Conservation (phyloP, 2,329 filamentous ascomycete species). For the Neopestalotiopsis sp. region DNA sequence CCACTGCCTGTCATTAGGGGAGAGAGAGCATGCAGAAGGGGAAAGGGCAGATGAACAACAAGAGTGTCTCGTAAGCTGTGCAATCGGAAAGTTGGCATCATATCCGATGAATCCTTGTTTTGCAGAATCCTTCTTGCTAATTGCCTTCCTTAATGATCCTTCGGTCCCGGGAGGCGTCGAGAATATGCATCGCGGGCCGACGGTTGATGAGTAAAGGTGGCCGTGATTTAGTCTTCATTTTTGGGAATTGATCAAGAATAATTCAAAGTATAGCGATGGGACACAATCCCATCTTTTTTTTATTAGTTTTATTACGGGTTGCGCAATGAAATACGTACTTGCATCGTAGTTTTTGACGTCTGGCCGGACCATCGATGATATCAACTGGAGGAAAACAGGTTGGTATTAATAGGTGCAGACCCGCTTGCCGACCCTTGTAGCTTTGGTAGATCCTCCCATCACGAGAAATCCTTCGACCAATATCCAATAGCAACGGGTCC, state of each 20-base stretch:
- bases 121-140: neutral
- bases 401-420: neutral
- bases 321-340: neutral
- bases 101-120: neutral
- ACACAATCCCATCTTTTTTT: too few species aligned
- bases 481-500: neutral
- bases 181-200: neutral
- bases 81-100: neutral
- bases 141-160: neutral
- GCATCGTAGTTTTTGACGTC: neutral
- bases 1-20: too few species aligned
- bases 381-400: neutral
- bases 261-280: too few species aligned
- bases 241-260: too few species aligned
- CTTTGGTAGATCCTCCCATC: neutral
- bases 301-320: neutral
- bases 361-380: neutral
- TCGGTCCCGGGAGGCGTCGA: neutral
- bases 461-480: constrained; percentile 12
- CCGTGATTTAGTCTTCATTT: too few species aligned
- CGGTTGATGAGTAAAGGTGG: neutral
- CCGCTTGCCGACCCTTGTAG: neutral
- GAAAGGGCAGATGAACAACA: neutral
- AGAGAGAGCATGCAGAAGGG: too few species aligned
- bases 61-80: neutral